A percentile compares a stretch with the other conserved stretches of the same genome.
These are phyloP conservation scores for Bruguiera gymnorhiza DNA, from an alignment of 345 rosid species.

Conservation along the genomic window DNA sequence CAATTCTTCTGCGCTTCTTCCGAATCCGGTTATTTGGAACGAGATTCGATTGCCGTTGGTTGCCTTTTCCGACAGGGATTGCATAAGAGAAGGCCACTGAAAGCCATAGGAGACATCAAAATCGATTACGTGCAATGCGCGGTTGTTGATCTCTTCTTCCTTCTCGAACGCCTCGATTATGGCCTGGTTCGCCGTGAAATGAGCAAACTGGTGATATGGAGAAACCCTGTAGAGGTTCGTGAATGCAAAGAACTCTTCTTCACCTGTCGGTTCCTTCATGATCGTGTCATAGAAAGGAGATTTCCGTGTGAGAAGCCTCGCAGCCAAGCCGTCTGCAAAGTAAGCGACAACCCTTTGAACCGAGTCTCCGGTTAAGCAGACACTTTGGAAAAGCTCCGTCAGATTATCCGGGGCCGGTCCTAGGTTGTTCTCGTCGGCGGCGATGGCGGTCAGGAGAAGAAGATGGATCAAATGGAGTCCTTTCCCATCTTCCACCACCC, in stretches of 20 bases:
- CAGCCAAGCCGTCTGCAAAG: conserved; percentile 52
- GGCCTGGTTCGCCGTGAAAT: conserved; percentile 67
- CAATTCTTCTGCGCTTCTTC: conserved; percentile 42
- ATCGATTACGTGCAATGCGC: conserved; percentile 54
- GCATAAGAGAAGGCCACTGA: conserved; percentile 76
- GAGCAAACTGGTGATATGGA: conserved; percentile 65
- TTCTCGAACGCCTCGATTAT: conserved; percentile 56
- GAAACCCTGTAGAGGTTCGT: conserved; percentile 56
- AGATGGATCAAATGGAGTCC: conserved; percentile 63
- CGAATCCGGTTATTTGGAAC: conserved; percentile 47
- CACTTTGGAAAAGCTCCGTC: conserved; percentile 39
- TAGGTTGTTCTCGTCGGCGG: conserved; percentile 39
- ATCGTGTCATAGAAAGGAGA: conserved; percentile 60
- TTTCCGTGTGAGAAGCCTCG: conserved; percentile 43
- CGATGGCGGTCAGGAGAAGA: conserved; percentile 53
- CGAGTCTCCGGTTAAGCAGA: conserved; percentile 51
- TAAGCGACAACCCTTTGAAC: conserved; percentile 63
- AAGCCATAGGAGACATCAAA: conserved; percentile 60
- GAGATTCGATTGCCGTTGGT: conserved; percentile 31
- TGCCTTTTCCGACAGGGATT: conserved; percentile 60
- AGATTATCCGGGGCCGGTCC: conserved; percentile 37
- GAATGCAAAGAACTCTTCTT: conserved; percentile 51
- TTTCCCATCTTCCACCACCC: conserved; percentile 32
- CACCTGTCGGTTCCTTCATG: conserved; percentile 43
- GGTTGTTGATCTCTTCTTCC: conserved; percentile 33